A percentile compares a stretch with the other conserved stretches of the same genome.
Evolutionary conservation across 768 basidiomycete genomes (phyloP).

Genomic region (Hypholoma fasciculare): DNA sequence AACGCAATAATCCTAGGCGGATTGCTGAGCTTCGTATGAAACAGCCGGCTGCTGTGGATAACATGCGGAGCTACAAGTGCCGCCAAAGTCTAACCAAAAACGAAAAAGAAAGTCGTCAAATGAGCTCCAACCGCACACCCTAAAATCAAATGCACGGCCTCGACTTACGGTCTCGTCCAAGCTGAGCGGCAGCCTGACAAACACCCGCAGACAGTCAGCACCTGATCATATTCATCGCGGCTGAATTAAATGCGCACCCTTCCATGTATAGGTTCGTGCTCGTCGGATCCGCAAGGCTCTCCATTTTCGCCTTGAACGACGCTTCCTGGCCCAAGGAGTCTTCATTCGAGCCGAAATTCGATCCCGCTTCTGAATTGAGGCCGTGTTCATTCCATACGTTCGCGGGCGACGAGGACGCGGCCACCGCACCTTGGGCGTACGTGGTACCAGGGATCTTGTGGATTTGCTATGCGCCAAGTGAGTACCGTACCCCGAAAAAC

Average conservation of each 20-base stretch:
- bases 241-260: conserved; percentile 50
- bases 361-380: conserved; percentile 14
- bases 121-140: background rate
- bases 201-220: background rate
- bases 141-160: background rate
- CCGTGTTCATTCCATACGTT: conserved; percentile 21
- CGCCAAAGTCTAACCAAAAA: conserved; percentile 48
- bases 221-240: background rate
- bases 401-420: conserved; percentile 20
- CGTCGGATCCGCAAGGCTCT: conserved; percentile 59
- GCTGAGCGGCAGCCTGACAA: conserved; percentile 59
- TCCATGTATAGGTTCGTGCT: conserved; percentile 86
- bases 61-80: conserved; percentile 69
- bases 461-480: conserved; percentile 39
- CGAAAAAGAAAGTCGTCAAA: background rate
- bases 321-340: conserved; percentile 26
- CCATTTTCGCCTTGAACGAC: conserved; percentile 80
- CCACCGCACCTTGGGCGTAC: conserved; percentile 43
- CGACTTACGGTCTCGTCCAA: conserved; percentile 59
- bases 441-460: conserved; percentile 82
- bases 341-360: conserved; percentile 5
- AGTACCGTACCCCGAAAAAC: background rate
- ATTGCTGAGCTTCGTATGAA: conserved; percentile 74
- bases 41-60: conserved; percentile 77
- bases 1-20: conserved; percentile 83